These are phyloP conservation scores for Ogataea thermomethanolica DNA, from an alignment of 805 yeast genomes.

Conservation along the genomic window DNA sequence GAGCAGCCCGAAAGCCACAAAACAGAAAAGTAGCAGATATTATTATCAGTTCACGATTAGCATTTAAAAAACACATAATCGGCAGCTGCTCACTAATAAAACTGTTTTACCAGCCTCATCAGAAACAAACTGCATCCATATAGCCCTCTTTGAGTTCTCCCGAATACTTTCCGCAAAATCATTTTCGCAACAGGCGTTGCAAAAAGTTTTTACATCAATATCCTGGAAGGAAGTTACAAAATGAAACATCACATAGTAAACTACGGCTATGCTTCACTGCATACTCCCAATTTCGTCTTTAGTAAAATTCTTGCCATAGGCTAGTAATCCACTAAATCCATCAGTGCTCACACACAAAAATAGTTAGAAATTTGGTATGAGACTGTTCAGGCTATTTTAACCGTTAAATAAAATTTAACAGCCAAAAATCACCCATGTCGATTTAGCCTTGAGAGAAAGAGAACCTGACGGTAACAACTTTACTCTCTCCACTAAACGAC, in stretches of 20 bases:
- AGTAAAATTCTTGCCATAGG: constrained; percentile 11
- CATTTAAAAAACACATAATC: constrained; percentile 2
- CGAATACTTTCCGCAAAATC: constrained; percentile 6
- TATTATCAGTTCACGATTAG: constrained; percentile 3
- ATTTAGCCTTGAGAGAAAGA: constrained; percentile 10
- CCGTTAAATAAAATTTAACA: constrained; percentile 1
- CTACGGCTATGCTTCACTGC: constrained; percentile 7
- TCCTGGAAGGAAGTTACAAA: constrained; percentile 9
- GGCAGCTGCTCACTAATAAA: constrained; percentile 1
- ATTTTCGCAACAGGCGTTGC: neutral
- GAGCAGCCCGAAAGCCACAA: constrained; percentile 1
- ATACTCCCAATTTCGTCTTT: constrained; percentile 6
- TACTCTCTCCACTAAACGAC: constrained; percentile 11
- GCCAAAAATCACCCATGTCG: constrained; percentile 8
- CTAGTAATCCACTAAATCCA: constrained; percentile 11
- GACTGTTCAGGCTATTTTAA: constrained; percentile 8
- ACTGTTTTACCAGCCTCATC: constrained; percentile 2
- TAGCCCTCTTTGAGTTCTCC: constrained; percentile 9
- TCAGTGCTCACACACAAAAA: constrained; percentile 9
- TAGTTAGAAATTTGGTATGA: constrained; percentile 9
- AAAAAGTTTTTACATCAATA: constrained; percentile 3
- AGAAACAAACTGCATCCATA: constrained; percentile 5
- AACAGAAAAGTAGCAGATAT: constrained; percentile 6
- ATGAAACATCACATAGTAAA: constrained; percentile 5
- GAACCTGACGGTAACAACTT: constrained; percentile 8